Conservation (phyloP, 2,329 filamentous ascomycete genomes). For the Colletotrichum brevisporum region DNA sequence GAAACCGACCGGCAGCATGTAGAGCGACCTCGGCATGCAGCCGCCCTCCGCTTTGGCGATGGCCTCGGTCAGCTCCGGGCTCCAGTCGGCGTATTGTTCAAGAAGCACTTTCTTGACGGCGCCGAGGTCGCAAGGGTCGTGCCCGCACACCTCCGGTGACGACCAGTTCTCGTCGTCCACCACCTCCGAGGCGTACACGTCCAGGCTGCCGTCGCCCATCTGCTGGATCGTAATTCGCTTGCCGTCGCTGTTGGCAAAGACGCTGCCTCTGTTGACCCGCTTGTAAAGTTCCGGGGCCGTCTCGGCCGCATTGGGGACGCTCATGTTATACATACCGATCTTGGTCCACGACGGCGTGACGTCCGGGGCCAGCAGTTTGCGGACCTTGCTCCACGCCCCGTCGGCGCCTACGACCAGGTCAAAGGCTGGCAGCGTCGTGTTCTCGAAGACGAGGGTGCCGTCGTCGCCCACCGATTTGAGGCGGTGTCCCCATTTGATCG, state of each 20-base stretch:
- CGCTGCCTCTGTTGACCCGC: conserved; percentile 62
- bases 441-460: conserved; percentile 55
- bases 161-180: conserved; percentile 56
- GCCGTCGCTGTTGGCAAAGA: conserved; percentile 60
- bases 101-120: conserved; percentile 56
- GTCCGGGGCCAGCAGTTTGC: conserved; percentile 52
- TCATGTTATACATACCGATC: conserved; percentile 59
- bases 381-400: conserved; percentile 55
- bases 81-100: conserved; percentile 57
- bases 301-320: conserved; percentile 56
- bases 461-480: conserved; percentile 55
- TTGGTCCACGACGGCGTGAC: conserved; percentile 61
- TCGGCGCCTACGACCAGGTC: conserved; percentile 56
- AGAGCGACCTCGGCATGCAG: conserved; percentile 61
- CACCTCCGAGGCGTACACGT: conserved; percentile 54
- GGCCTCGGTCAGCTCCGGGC: conserved; percentile 56
- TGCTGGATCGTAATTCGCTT: conserved; percentile 56
- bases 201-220: conserved; percentile 64
- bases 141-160: conserved; percentile 55
- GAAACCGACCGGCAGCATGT: conserved; percentile 65
- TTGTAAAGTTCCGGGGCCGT: conserved; percentile 59
- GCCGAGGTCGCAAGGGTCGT: conserved; percentile 57
- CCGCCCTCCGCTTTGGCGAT: conserved; percentile 56
- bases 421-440: conserved; percentile 53
- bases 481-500: conserved; percentile 61